phyloP scores from a whole-genome alignment of 106 monocot species.

The Platanthera guangdongensis region DNA sequence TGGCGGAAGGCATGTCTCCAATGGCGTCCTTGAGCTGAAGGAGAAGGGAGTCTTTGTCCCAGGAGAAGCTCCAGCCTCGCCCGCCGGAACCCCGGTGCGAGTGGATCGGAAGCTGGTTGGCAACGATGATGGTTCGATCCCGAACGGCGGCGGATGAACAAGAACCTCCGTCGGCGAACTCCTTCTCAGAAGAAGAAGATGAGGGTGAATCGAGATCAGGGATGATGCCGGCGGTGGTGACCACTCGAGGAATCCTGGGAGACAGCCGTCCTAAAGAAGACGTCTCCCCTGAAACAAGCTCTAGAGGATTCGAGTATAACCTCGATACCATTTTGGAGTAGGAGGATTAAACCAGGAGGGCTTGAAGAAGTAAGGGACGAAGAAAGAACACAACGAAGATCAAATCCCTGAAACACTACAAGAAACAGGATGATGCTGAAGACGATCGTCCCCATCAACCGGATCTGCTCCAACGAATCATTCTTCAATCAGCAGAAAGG shows the following conservation, averaged over 20 bases:
- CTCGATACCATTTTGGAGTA: constrained; percentile 39
- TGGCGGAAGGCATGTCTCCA: constrained; percentile 60
- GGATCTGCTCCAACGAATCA: background rate
- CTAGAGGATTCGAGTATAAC: constrained; percentile 57
- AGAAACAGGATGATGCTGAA: background rate
- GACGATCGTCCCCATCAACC: background rate
- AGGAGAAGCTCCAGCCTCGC: constrained; percentile 33
- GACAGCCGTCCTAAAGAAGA: constrained; percentile 22
- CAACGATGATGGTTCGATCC: constrained; percentile 48
- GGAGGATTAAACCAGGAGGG: background rate
- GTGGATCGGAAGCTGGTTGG: constrained; percentile 62
- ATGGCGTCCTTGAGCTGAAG: constrained; percentile 43
- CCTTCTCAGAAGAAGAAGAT: constrained; percentile 8
- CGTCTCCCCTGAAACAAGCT: constrained; percentile 44
- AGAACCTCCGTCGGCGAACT: constrained; percentile 8
- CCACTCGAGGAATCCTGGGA: constrained; percentile 43
- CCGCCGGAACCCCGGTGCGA: constrained; percentile 22
- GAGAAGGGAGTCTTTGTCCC: constrained; percentile 50
- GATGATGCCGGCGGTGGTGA: constrained; percentile 44
- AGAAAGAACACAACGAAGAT: background rate
- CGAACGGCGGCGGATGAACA: constrained; percentile 17
- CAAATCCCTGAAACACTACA: background rate
- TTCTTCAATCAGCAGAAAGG: background rate
- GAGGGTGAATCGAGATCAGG: constrained; percentile 32
- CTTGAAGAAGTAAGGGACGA: background rate